A percentile compares a stretch with the other conserved stretches of the same genome.
These are phyloP conservation scores for barley (Hordeum vulgare) DNA, from an alignment of 176 grass and related monocot genomes.

Conservation along the genomic window DNA sequence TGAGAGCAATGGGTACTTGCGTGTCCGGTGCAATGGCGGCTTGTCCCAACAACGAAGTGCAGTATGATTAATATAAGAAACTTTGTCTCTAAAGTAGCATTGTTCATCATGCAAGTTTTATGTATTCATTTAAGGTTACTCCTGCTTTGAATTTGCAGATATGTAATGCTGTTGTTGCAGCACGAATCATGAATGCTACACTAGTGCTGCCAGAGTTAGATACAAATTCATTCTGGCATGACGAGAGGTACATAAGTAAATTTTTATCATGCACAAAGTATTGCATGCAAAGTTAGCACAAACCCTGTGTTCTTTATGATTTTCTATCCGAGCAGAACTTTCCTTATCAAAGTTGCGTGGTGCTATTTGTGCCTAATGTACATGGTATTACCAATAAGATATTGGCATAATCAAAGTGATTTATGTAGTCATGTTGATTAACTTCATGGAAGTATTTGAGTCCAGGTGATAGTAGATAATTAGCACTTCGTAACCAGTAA, in stretches of 20 bases:
- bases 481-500: neutral
- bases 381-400: neutral
- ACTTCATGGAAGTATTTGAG: neutral
- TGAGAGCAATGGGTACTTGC: slow-evolving; percentile 76
- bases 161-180: slow-evolving; percentile 99
- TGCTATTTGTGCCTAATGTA: neutral
- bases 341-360: neutral
- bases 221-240: slow-evolving; percentile 95
- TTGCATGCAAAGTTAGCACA: neutral
- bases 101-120: slow-evolving; percentile 2
- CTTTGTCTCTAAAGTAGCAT: slow-evolving; percentile 18
- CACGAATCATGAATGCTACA: slow-evolving; percentile 96
- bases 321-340: neutral
- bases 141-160: slow-evolving; percentile 54
- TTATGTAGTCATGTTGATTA: neutral
- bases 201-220: slow-evolving; percentile 92
- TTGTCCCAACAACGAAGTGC: slow-evolving; percentile 94
- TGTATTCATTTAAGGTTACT: slow-evolving; percentile 17
- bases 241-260: slow-evolving; percentile 60
- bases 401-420: neutral
- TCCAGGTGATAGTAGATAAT: neutral
- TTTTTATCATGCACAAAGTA: neutral
- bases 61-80: slow-evolving; percentile 44
- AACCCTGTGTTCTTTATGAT: neutral
- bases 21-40: slow-evolving; percentile 95